Evolutionary conservation across 441 rosid species (phyloP).

Genomic region (Gossypium schwendimanii): DNA sequence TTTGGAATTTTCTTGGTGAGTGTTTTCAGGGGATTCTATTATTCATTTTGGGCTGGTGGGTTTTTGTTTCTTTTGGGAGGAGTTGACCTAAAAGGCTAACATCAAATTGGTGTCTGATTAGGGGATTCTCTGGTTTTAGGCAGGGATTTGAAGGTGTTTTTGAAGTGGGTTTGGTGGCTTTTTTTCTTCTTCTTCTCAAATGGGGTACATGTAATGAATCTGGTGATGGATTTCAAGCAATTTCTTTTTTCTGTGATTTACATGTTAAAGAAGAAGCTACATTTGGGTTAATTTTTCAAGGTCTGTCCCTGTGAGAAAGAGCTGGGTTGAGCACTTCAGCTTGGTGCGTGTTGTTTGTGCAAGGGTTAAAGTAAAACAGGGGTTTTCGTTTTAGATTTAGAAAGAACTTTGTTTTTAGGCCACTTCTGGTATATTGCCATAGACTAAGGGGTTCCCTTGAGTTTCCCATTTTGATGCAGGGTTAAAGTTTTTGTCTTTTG

Average conservation of each 20-base stretch:
- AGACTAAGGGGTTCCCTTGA: neutral
- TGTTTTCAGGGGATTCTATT: constrained; percentile 24
- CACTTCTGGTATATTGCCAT: neutral
- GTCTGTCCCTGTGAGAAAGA: neutral
- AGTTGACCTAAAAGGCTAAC: constrained; percentile 29
- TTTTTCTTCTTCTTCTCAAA: neutral
- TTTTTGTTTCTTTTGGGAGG: constrained; percentile 14
- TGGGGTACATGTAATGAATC: constrained; percentile 5
- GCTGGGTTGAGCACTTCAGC: constrained; percentile 8
- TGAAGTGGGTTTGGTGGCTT: constrained; percentile 22
- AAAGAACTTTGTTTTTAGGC: constrained; percentile 1
- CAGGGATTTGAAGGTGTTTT: constrained; percentile 1
- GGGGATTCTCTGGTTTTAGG: constrained; percentile 16
- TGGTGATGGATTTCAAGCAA: neutral
- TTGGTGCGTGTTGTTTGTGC: constrained; percentile 6
- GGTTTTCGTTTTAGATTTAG: constrained; percentile 8
- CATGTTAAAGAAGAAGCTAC: constrained; percentile 16
- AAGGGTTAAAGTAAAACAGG: neutral
- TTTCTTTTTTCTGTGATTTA: neutral
- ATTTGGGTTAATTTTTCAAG: constrained; percentile 16
- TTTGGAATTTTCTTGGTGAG: constrained; percentile 40
- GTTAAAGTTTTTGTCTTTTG: neutral
- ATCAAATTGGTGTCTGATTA: constrained; percentile 16
- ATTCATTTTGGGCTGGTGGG: neutral
- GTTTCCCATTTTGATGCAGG: neutral